phyloP scores from a whole-genome alignment of 2,329 filamentous ascomycete genomes.

The Didymella pomorum region DNA sequence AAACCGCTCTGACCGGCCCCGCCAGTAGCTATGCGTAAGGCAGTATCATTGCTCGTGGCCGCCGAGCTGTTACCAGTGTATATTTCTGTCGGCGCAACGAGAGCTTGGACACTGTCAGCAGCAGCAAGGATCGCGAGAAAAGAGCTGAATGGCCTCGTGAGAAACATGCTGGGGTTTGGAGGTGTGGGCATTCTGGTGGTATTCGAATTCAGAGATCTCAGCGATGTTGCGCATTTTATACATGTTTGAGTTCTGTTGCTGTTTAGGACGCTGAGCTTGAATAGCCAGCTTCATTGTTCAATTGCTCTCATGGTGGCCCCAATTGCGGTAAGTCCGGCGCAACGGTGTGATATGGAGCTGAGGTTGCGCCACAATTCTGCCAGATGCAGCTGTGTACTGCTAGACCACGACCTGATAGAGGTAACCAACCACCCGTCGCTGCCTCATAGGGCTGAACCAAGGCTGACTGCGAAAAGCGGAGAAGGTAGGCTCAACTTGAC shows the following conservation, averaged over 20 bases:
- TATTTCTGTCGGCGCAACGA: conserved; percentile 31
- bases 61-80: conserved; percentile 28
- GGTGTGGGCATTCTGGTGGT: too few relatives aligned
- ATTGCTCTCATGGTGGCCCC: background rate
- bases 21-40: conserved; percentile 48
- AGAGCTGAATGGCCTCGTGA: background rate
- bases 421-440: background rate
- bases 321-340: background rate
- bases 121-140: background rate
- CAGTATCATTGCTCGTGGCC: conserved; percentile 18
- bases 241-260: background rate
- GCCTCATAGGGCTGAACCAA: background rate
- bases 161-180: background rate
- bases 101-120: conserved; percentile 6
- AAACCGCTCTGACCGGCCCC: conserved; percentile 52
- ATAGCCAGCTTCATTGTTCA: background rate
- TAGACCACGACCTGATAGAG: background rate
- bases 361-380: conserved; percentile 5
- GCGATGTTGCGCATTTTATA: background rate
- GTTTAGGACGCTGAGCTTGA: background rate
- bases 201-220: too few relatives aligned
- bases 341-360: conserved; percentile 8
- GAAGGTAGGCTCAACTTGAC: background rate
- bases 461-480: background rate
- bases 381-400: conserved; percentile 1